Base-by-base conservation (phyloP, 257 asterid genomes). In the Handroanthus guayacan region DNA sequence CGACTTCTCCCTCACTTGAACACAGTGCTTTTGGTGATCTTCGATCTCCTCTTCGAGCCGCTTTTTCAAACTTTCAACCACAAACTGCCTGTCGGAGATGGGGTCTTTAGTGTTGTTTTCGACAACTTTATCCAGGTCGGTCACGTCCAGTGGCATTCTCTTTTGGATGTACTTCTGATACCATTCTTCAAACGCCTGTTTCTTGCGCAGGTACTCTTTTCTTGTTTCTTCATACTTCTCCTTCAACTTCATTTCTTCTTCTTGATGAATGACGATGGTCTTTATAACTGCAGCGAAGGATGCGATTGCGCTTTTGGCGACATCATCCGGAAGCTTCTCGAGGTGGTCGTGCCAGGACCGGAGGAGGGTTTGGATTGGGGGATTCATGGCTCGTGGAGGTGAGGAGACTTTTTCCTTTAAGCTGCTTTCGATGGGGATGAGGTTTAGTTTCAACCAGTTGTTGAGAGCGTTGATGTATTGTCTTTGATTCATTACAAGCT, bases 321-420 rank as follows among this genome's bases (percentile, higher is more conserved):
- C 86, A 72, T 92, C 99, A 9, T 92, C 97, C 0, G 99, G 99
- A 68, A 95, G 97, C 89, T 93, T 95, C 88, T 88, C 97, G 7
- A 92, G 97, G 50, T 75, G 82, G 75, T 95, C 99, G 4, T 88
- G 89, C 98, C 99, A 95, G 44, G 88, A 67, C 8, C 80, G 90
- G 82, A 95, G 97, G 50, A 95, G 90, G 4, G 84, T 85, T 58
- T 95, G 96, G 83, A 95, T 92, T 0, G 93, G 97, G 6, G 99
- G 99, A 48, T 14, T 81, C 13, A 81, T 78, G 20, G 52, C 61
- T 61, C 91, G 74, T 0, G 91, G 94, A 0, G 99, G 98, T 0
- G 98, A 91, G 1, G 94, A 80, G 39, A 79, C 76, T 48, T 91
- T 92, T 67, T 92, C 99, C 72, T 80, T 91, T 25, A 93, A 75